A percentile compares a stretch with the other conserved stretches of the same genome.
Conservation (phyloP, 192 early-diverging fungal species). For the Coemansia nantahalensis region DNA sequence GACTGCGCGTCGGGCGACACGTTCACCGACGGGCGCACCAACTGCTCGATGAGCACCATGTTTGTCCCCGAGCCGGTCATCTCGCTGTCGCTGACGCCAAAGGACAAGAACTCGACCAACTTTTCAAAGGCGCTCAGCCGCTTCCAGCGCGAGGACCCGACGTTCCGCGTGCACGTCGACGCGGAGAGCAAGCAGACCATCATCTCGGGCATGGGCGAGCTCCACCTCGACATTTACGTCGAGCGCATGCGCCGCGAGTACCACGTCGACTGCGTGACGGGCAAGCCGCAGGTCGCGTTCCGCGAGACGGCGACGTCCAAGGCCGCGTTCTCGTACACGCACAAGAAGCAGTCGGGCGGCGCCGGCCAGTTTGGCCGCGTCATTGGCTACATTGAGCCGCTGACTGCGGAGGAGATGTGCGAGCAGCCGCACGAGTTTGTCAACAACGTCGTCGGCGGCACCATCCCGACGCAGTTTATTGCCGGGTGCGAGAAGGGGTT, state of each 20-base stretch:
- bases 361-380: conserved; percentile 95
- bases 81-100: conserved; percentile 88
- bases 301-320: conserved; percentile 81
- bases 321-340: conserved; percentile 90
- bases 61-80: conserved; percentile 97
- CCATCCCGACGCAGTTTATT: conserved; percentile 90
- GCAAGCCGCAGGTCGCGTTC: conserved; percentile 98
- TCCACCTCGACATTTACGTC: conserved; percentile 90
- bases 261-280: conserved; percentile 90
- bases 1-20: conserved; percentile 97
- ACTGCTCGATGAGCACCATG: conserved; percentile 95
- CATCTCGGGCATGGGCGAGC: conserved; percentile 86
- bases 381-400: conserved; percentile 87
- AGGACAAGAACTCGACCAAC: conserved; percentile 79
- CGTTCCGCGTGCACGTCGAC: conserved; percentile 80
- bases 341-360: conserved; percentile 98
- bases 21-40: conserved; percentile 83
- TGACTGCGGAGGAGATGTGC: conserved; percentile 56
- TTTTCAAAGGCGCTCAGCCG: conserved; percentile 70
- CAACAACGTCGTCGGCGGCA: conserved; percentile 87
- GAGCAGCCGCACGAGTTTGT: conserved; percentile 75
- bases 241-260: conserved; percentile 99
- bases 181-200: conserved; percentile 83
- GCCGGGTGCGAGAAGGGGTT: conserved; percentile 98
- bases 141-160: conserved; percentile 84